Conservation (phyloP, 1,284 basidiomycete species). For the Ustilago curta region DNA sequence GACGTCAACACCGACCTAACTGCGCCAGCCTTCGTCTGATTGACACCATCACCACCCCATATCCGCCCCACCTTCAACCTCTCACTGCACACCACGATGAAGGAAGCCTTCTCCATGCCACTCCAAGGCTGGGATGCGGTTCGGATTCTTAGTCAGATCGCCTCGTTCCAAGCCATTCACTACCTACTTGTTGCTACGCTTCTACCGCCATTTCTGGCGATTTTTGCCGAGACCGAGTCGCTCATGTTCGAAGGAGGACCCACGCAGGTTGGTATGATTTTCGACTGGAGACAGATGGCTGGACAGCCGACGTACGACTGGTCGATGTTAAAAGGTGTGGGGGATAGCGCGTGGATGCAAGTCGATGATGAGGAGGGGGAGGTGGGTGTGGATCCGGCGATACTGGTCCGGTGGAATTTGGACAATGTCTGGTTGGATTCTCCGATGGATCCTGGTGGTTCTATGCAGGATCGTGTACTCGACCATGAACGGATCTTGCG, state of each 20-base stretch:
- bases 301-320: constrained; percentile 33
- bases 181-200: constrained; percentile 87
- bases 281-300: constrained; percentile 97
- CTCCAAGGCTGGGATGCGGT: constrained; percentile 47
- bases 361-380: background rate
- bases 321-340: background rate
- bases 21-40: background rate
- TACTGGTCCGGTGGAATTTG: constrained; percentile 32
- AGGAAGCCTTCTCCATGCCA: constrained; percentile 44
- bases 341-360: background rate
- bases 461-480: constrained; percentile 8
- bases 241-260: constrained; percentile 87
- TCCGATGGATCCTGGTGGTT: background rate
- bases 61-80: background rate
- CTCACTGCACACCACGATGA: constrained; percentile 22
- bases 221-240: constrained; percentile 79
- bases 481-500: constrained; percentile 31
- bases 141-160: constrained; percentile 75
- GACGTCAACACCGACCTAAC: no score
- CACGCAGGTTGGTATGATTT: constrained; percentile 87
- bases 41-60: background rate
- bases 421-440: constrained; percentile 69
- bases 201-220: constrained; percentile 80
- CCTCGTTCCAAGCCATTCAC: constrained; percentile 89
- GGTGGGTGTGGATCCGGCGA: constrained; percentile 11